Base-by-base conservation (phyloP, 768 basidiomycete species). In the Rhodotorula babjevae region DNA sequence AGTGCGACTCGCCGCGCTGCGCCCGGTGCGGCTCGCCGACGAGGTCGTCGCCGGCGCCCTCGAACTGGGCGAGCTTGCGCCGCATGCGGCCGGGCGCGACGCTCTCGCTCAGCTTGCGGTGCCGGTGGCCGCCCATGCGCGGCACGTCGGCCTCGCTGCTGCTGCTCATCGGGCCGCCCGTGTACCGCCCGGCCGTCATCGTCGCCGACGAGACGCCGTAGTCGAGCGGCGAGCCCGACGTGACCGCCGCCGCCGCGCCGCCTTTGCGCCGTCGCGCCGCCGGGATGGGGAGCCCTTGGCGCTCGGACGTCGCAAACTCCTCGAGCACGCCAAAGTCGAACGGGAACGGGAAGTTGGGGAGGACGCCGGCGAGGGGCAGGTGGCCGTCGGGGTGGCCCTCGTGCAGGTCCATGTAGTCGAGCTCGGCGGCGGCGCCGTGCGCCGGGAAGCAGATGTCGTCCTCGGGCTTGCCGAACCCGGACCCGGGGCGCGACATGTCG, bases 1-100 rank as follows among this genome's bases (percentile, higher is more conserved):
- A 75, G 44, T 61, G 42, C 29, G 40, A 42, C 4, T 59, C 58
- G 40, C 36, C 33, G 25, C 53, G 53, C 53, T 29, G n/a, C 12
- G 53, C 14, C 11, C 53, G 53, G n/a, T 52, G 50, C 50, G 50
- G 50, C 23, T 55, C 68, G 25, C 84, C 2, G 83, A 84, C 2
- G 83, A 82, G 42, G 63, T 67, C 71, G 25, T 71, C 83, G 81
- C 74, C 81, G 72, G 77, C 80, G 14, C 83, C 84, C 76, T 98
- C 96, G 79, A 98, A 98, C 6, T 95, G 82, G 0, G 93, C 94
- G 80, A 98, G 85, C 81, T 97, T 98, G 29, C 90, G 92, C 58
- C 82, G 82, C 64, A 83, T 78, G 14, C 84, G 80, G 10, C 78
- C 75, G 0, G 85, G 81, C 0, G 89, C 86, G 62, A 87, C 89